Base-by-base conservation (phyloP, 179 eudicot genomes). In the Amaranthus tricolor region DNA sequence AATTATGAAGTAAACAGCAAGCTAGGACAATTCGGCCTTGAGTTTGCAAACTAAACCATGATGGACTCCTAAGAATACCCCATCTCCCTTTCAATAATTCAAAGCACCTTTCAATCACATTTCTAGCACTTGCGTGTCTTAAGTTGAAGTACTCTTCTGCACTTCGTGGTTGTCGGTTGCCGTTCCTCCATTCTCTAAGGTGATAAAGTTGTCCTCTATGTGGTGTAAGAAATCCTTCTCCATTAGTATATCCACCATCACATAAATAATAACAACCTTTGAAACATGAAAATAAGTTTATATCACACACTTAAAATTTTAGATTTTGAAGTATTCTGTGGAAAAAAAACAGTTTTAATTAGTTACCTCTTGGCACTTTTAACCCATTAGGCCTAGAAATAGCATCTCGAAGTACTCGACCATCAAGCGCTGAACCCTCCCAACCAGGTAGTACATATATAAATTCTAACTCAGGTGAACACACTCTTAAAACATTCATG, bases 191-290 rank as follows among this genome's bases (percentile, higher is more conserved):
- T n/a, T n/a, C n/a, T n/a, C n/a, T n/a, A n/a, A 1, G 20, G 9
- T 57, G 16, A 57, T n/a, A 16, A 19, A 31, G 43, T 11, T 65
- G 7, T 6, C 68, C 68, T 65, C 53, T 65, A 65, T 44, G 45
- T 17, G 70, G 40, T 66, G 70, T 9, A 45, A 66, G 70, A 40
- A 66, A 66, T 66, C 55, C 40, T 6, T 66, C 56, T 66, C 56
- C 55, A 66, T 66, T 65, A 45, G 68, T 65, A 43, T 65, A 65
- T 14, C 68, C 68, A 15, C 9, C 52, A 65, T 65, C 68, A 65
- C 68, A 65, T 15, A 65, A 17, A 9, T 20, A 59, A 59, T 59
- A 19, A 19, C 63, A 59, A 59, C 63, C 63, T n/a, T 19, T 59
- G 40, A 19, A 12, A 20, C 63, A 59, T 19, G 19, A 59, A 59